Base-by-base conservation (phyloP, 805 yeast genomes). In the Kodamaea sagamina region DNA sequence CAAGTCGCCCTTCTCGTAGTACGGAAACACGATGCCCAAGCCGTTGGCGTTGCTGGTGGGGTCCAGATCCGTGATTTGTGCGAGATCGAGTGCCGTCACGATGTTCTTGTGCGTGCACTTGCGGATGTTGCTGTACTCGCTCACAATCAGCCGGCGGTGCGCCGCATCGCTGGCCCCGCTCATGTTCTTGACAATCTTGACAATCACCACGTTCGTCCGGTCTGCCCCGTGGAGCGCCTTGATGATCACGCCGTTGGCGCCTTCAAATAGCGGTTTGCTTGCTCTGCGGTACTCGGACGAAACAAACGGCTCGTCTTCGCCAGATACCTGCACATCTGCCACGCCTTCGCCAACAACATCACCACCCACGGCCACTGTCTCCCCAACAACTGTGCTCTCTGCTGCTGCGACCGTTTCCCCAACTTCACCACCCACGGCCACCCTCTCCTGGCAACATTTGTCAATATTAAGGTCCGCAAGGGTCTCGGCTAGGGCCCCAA, bases 1-100 rank as follows among this genome's bases (percentile, higher is more conserved):
- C 19, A 78, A 58, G 52, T 78, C 84, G 2, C 82, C 81, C 47
- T 69, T 52, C 18, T 63, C 56, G 54, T 68, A 75, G 52, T 56
- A 75, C 10, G 75, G 75, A 18, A 70, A 44, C 8, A 76, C 55
- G 4, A 78, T 49, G 9, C 74, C 66, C 24, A 67, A 53, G 37
- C 50, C 56, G 26, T 25, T 28, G 36, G 24, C 27, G 11, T 15
- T 29, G 15, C 34, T 29, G 9, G 34, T 29, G 10, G 34, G 34
- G n/a, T 43, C 41, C 1, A 36, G 37, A 3, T 47, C 53, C 2
- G 49, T 27, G 13, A 46, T 46, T 19, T 42, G 40, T 2, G 59
- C 56, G 12, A 70, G 24, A 40, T 62, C 68, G 11, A 56, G 35
- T 2, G 65, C 57, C 7, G 52, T 50, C 7, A 64, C 61, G 4